Evolutionary conservation across 164 flowering plant genomes (phyloP).

Genomic region (Vitis labrusca): DNA sequence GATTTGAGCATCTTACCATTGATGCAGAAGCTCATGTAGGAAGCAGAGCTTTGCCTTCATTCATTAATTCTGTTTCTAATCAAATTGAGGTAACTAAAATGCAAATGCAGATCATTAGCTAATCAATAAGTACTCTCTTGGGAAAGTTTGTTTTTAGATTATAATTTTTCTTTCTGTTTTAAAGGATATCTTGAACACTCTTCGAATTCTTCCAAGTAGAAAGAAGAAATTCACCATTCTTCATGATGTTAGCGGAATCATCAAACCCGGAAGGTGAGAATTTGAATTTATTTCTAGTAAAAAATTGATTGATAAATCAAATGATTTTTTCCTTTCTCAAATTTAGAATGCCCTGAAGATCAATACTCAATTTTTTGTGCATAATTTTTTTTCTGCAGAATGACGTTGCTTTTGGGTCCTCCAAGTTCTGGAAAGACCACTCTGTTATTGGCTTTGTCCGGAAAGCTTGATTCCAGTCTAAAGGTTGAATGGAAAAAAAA

Average conservation of each 20-base stretch:
- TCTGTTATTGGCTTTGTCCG: conserved; percentile 43
- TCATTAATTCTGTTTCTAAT: conserved; percentile 25
- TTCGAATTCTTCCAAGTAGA: conserved; percentile 43
- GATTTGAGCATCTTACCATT: conserved; percentile 38
- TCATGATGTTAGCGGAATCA: conserved; percentile 62
- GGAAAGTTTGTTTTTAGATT: not conserved
- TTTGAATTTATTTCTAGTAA: too few species aligned
- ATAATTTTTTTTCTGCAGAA: conserved; percentile 12
- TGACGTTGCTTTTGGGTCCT: conserved; percentile 50
- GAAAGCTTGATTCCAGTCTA: conserved; percentile 42
- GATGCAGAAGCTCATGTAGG: conserved; percentile 41
- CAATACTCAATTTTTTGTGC: too few species aligned
- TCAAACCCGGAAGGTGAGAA: conserved; percentile 65
- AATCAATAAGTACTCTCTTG: too few species aligned
- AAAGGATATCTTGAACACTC: conserved; percentile 40
- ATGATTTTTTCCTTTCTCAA: too few species aligned
- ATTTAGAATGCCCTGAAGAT: too few species aligned
- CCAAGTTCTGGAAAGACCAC: conserved; percentile 55
- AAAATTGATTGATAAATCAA: too few species aligned
- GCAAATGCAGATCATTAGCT: not conserved
- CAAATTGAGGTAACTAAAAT: conserved; percentile 27
- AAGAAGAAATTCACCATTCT: conserved; percentile 56
- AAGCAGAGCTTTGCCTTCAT: conserved; percentile 39
- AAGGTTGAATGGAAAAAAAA: conserved; percentile 28
- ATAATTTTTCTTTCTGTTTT: not conserved